A percentile compares a stretch with the other conserved stretches of the same genome.
phyloP scores from a whole-genome alignment of 495 filamentous ascomycete genomes.

The Pseudotulostoma volvatum region DNA sequence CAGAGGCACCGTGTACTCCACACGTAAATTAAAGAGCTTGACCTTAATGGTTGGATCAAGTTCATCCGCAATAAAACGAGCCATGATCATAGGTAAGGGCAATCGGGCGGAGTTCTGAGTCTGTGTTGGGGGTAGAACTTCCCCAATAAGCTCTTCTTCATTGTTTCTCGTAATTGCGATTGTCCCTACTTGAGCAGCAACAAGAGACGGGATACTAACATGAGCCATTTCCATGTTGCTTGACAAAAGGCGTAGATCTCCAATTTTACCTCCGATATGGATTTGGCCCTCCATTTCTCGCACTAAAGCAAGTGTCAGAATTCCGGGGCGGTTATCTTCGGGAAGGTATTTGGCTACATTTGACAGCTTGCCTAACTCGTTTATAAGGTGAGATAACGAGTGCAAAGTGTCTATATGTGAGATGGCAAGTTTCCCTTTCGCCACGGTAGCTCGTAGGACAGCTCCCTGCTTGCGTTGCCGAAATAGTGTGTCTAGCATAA shows the following conservation, averaged over 20 bases:
- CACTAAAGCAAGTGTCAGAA: conserved; percentile 58
- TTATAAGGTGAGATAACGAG: conserved; percentile 48
- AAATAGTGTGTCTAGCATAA: conserved; percentile 81
- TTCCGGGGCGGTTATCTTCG: conserved; percentile 84
- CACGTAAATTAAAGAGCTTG: conserved; percentile 61
- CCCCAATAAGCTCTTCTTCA: conserved; percentile 50
- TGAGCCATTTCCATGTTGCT: conserved; percentile 58
- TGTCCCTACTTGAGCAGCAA: conserved; percentile 53
- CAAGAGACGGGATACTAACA: conserved; percentile 66
- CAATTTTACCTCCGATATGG: conserved; percentile 47
- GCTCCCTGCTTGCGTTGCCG: conserved; percentile 80
- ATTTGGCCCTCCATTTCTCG: conserved; percentile 41
- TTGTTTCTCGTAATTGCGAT: conserved; percentile 45
- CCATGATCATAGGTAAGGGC: conserved; percentile 48
- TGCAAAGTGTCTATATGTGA: conserved; percentile 42
- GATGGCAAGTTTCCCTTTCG: conserved; percentile 40
- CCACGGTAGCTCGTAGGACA: conserved; percentile 56
- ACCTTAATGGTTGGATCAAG: conserved; percentile 81
- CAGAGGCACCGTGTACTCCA: conserved; percentile 74
- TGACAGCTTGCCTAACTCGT: conserved; percentile 65
- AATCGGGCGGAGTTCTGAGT: conserved; percentile 8
- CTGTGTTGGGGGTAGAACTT: conserved; percentile 21
- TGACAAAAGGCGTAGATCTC: conserved; percentile 38
- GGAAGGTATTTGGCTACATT: conserved; percentile 89
- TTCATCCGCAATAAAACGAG: conserved; percentile 79